Evolutionary conservation across 2,329 filamentous ascomycete species (phyloP), one percentile per base, ranked within the genome.

Genomic region (Boeremia lycopersici): DNA sequence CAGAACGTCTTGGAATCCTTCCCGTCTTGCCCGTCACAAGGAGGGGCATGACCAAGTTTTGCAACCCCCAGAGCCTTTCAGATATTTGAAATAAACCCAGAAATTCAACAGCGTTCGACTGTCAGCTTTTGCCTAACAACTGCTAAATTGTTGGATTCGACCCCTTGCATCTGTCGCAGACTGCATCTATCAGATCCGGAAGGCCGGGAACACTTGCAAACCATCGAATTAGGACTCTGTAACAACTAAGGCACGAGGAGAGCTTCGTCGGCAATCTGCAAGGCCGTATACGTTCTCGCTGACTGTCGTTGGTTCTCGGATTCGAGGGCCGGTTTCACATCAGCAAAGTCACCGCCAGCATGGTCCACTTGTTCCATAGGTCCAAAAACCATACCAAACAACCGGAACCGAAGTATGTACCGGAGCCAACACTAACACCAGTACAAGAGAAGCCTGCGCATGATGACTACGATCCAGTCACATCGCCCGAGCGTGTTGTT

Each of bases 1-100:
- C 42, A 43, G 42, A 52, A 56, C 48, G 33, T 44, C 48, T 52
- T 56, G 53, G 53, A 55, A 55, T 39, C 48, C 39, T 44, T 51
- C 53, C 53, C 53, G 53, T 34, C 26, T 40, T 35, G 47, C 36
- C 53, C 42, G 53, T 48, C 43, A 61, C 53, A 53, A 57, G 54
- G 54, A 51, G 45, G 46, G 47, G 53, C 30, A 39, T 35, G 47
- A 55, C 52, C 46, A 55, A 50, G 25, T 50, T 55, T 49, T 41
- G 47, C 52, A 50, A 49, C 40, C 31, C 29, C 15, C 4, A 9
- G 28, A 11, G 25, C 9, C 34, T 29, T 15, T 45, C 35, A 41
- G 44, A 6, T 34, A 45, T 15, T 19, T 25, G 30, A 46, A 40
- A 25, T 29, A 12, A 7, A 17, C n/a, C 36, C n/a, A 2, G n/a